phyloP scores from a whole-genome alignment of 139 green algal species.

The Pedinophyceae sp. region DNA sequence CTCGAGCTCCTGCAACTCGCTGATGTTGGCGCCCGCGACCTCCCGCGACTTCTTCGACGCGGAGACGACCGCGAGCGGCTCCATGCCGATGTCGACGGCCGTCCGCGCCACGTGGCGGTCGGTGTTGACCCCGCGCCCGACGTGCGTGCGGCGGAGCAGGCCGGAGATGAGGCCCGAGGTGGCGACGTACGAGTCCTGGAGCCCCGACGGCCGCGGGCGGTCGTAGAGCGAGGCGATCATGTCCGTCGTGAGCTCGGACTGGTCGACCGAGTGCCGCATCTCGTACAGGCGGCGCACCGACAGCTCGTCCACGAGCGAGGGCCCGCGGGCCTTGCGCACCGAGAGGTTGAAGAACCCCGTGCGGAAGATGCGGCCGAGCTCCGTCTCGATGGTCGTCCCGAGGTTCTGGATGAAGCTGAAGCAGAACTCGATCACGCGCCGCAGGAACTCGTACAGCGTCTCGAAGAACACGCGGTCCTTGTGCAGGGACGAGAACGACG shows the following conservation, averaged over 20 bases:
- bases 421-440: constrained; percentile 7
- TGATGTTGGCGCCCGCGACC: too few species aligned
- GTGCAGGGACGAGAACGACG: too few species aligned
- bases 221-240: background rate
- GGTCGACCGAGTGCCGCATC: constrained; percentile 3
- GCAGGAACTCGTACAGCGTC: constrained; percentile 6
- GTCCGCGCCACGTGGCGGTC: too few species aligned
- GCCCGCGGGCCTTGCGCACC: background rate
- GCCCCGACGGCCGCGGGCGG: too few species aligned
- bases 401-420: background rate
- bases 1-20: too few species aligned
- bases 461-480: constrained; percentile 10
- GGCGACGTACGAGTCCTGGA: background rate
- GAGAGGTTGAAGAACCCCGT: constrained; percentile 10
- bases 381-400: background rate
- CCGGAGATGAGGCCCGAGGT: background rate
- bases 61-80: too few species aligned
- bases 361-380: constrained; percentile 10
- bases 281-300: constrained; percentile 6
- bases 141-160: background rate
- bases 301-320: background rate
- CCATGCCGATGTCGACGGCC: too few species aligned
- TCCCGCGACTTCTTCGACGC: too few species aligned
- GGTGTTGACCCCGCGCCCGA: too few species aligned
- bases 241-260: background rate